phyloP scores from a whole-genome alignment of 352 stramenopile species.

The Pythium utonaiense region DNA sequence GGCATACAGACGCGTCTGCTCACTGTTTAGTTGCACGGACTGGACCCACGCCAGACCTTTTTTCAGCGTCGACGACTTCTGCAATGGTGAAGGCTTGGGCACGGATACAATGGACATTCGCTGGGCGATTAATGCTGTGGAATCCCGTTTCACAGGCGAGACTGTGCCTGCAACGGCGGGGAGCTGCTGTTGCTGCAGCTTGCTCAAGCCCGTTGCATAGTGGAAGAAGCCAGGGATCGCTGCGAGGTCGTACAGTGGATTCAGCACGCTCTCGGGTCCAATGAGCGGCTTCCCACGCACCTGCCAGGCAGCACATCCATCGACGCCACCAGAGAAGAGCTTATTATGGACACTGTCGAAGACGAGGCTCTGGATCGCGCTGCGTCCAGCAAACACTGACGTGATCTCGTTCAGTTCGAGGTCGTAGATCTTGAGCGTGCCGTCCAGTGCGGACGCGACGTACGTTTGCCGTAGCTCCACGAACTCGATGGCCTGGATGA shows the following conservation, averaged over 20 bases:
- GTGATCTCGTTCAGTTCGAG: conserved; percentile 52
- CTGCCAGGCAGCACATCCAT: conserved; percentile 61
- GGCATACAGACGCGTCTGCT: conserved; percentile 43
- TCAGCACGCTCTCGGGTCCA: conserved; percentile 37
- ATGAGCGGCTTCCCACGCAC: conserved; percentile 42
- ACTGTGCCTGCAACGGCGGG: neutral
- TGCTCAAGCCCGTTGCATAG: neutral
- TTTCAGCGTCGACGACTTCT: neutral
- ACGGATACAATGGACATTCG: neutral
- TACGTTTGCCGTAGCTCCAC: conserved; percentile 59
- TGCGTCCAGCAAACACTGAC: conserved; percentile 42
- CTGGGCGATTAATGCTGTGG: neutral
- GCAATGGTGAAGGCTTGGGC: neutral
- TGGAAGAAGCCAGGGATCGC: conserved; percentile 45
- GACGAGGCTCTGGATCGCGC: conserved; percentile 47
- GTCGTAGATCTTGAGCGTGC: conserved; percentile 63
- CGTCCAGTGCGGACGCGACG: conserved; percentile 56
- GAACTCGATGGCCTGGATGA: conserved; percentile 62
- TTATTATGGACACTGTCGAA: conserved; percentile 52
- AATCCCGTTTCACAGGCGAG: neutral
- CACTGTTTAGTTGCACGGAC: conserved; percentile 41
- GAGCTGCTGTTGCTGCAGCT: neutral
- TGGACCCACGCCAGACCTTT: conserved; percentile 38
- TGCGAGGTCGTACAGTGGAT: conserved; percentile 60
- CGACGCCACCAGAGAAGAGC: conserved; percentile 55